Evolutionary conservation across 176 grass and related monocot species (phyloP).

Genomic region (Oropetium thomaeum): DNA sequence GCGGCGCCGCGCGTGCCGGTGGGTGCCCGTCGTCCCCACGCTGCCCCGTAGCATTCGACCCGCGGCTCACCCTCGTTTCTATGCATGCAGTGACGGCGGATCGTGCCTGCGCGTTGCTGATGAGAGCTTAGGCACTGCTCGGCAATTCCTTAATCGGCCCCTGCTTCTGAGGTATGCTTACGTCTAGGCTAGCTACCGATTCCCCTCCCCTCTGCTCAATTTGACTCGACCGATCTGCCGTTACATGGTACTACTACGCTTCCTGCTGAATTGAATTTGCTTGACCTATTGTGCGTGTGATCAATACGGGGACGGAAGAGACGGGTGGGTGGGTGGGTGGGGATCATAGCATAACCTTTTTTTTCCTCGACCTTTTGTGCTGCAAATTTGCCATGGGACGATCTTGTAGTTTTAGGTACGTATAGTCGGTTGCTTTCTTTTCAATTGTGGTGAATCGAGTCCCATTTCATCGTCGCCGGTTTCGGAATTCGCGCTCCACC

Average conservation of each 20-base stretch:
- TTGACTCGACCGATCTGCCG: neutral
- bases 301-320: neutral
- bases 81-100: conserved; percentile 10
- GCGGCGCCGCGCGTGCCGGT: conserved; percentile 11
- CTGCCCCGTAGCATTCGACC: neutral
- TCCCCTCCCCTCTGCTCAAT: neutral
- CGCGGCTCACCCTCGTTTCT: neutral
- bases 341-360: neutral
- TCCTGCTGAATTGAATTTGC: neutral
- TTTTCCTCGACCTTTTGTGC: neutral
- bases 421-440: neutral
- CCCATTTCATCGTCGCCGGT: neutral
- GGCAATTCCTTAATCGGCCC: neutral
- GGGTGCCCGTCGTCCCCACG: neutral
- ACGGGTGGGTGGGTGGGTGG: no score
- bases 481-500: neutral
- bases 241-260: neutral
- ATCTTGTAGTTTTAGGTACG: conserved; percentile 15
- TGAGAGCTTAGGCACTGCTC: neutral
- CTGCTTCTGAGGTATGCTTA: conserved; percentile 1
- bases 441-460: neutral
- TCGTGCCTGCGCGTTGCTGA: neutral
- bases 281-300: neutral
- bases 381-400: neutral
- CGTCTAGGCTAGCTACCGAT: neutral